Evolutionary conservation across 257 asterid genomes (phyloP).

Genomic region (Solanum tarijense): DNA sequence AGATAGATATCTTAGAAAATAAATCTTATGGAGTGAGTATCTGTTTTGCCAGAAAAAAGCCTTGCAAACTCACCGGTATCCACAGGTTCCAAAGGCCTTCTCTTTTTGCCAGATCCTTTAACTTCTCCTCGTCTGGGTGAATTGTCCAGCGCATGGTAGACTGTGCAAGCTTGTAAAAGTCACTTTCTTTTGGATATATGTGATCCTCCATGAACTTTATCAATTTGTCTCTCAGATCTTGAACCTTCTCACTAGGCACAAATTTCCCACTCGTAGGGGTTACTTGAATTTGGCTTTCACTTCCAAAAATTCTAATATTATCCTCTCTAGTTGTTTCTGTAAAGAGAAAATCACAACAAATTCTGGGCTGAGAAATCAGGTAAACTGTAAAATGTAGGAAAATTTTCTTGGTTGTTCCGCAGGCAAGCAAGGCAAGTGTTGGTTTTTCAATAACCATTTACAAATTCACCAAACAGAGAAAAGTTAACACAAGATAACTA

Average conservation of each 20-base stretch:
- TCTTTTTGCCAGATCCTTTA: slow-evolving; percentile 69
- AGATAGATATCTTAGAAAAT: background rate
- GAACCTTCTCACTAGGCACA: slow-evolving; percentile 65
- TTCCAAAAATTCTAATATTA: slow-evolving; percentile 13
- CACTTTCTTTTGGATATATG: slow-evolving; percentile 71
- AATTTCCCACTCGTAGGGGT: slow-evolving; percentile 45
- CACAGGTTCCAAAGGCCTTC: slow-evolving; percentile 89
- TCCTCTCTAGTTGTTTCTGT: slow-evolving; percentile 30
- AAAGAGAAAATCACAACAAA: background rate
- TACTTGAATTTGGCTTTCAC: slow-evolving; percentile 13
- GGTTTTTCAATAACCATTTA: background rate
- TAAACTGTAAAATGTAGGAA: background rate
- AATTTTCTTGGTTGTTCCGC: background rate
- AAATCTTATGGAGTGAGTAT: background rate
- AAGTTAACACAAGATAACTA: background rate
- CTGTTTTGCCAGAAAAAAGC: background rate
- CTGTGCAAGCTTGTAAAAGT: slow-evolving; percentile 59
- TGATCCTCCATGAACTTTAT: slow-evolving; percentile 71
- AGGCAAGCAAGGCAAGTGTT: background rate
- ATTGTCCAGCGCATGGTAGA: slow-evolving; percentile 73
- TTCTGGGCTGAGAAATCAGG: background rate
- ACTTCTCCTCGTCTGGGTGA: slow-evolving; percentile 86
- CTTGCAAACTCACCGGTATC: slow-evolving; percentile 63
- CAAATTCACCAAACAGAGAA: background rate
- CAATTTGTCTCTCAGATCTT: slow-evolving; percentile 49